Evolutionary conservation across 371 early-diverging fungal species (phyloP).

Genomic region (Apophysomyces sp.): DNA sequence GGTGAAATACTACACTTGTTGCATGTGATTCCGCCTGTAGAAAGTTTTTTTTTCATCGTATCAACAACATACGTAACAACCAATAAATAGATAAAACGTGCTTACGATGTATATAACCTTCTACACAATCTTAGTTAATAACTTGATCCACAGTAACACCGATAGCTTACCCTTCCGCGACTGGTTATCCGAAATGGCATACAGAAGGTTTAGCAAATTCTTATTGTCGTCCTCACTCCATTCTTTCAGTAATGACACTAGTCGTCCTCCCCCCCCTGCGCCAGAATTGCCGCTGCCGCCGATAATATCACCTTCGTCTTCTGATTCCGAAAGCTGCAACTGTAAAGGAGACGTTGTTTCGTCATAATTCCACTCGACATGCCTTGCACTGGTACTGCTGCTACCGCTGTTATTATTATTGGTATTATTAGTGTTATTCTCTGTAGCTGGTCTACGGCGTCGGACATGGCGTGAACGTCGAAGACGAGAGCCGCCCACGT

Average conservation of each 20-base stretch:
- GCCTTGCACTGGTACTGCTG: slow-evolving; percentile 4
- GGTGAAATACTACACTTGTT: slow-evolving; percentile 87
- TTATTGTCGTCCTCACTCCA: slow-evolving; percentile 57
- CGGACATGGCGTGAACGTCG: slow-evolving; percentile 35
- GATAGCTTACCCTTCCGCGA: slow-evolving; percentile 70
- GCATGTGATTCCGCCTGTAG: slow-evolving; percentile 86
- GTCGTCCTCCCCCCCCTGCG: slow-evolving; percentile 13
- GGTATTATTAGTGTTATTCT: neutral
- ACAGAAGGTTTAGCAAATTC: slow-evolving; percentile 74
- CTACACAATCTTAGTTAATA: slow-evolving; percentile 29
- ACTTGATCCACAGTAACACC: neutral
- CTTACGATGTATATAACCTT: slow-evolving; percentile 80
- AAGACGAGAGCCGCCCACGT: slow-evolving; percentile 14
- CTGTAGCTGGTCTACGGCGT: slow-evolving; percentile 24
- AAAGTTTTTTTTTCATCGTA: neutral
- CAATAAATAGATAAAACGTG: neutral
- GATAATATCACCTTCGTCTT: slow-evolving; percentile 23
- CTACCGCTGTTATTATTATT: no score
- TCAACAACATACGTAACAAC: neutral
- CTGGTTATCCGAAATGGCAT: slow-evolving; percentile 87
- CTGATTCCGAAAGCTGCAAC: slow-evolving; percentile 18
- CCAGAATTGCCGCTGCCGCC: no score
- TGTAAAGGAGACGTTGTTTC: neutral
- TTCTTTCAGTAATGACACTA: slow-evolving; percentile 30
- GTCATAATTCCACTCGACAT: slow-evolving; percentile 4